phyloP scores from a whole-genome alignment of 192 early-diverging fungal genomes.

The Umbelopsis ramanniana region DNA sequence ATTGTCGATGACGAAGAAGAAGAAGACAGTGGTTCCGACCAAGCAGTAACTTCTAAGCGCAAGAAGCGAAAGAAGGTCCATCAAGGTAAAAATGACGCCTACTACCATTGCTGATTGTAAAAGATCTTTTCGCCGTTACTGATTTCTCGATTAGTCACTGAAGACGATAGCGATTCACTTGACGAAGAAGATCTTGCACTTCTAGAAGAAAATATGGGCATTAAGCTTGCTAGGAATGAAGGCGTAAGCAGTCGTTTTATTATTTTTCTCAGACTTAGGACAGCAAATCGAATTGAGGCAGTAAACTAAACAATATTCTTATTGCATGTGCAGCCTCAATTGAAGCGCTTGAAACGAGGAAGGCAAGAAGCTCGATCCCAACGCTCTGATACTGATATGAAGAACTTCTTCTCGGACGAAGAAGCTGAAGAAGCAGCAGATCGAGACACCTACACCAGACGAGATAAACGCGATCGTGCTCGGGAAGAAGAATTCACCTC shows the following conservation, averaged over 20 bases:
- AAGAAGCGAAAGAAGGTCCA: constrained; percentile 58
- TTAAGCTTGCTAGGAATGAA: constrained; percentile 53
- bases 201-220: constrained; percentile 85
- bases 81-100: constrained; percentile 39
- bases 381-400: constrained; percentile 37
- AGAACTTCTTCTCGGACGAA: constrained; percentile 78
- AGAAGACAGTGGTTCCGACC: constrained; percentile 55
- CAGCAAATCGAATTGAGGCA: neutral
- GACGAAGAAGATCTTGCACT: constrained; percentile 95
- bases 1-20: constrained; percentile 78
- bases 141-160: constrained; percentile 50
- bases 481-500: constrained; percentile 39
- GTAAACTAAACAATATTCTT: neutral
- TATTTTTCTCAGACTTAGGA: neutral
- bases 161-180: constrained; percentile 54
- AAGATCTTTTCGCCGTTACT: neutral
- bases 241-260: constrained; percentile 34
- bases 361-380: constrained; percentile 52
- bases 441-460: constrained; percentile 55
- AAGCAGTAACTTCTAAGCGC: constrained; percentile 46
- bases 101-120: constrained; percentile 29
- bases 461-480: constrained; percentile 51
- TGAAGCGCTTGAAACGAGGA: constrained; percentile 80
- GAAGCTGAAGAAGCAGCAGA: constrained; percentile 48
- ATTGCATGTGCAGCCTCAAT: constrained; percentile 51